Conservation (phyloP, 202 grass and related monocot genomes). For the Tripidium arundinaceum region DNA sequence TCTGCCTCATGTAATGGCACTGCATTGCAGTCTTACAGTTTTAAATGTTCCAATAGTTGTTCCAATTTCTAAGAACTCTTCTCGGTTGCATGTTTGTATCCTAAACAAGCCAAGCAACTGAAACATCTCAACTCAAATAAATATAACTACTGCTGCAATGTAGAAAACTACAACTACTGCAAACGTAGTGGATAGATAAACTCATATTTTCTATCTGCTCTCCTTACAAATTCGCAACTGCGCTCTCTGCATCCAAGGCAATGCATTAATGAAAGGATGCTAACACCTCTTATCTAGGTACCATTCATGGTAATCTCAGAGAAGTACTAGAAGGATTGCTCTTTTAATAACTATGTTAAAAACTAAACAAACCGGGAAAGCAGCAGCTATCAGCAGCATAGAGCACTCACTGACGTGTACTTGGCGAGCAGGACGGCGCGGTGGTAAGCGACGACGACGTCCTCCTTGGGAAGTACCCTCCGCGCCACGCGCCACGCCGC, state of each 20-base stretch:
- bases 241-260: not conserved
- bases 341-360: not conserved
- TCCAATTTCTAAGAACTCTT: not conserved
- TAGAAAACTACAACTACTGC: not conserved
- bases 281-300: not conserved
- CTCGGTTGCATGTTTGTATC: not conserved
- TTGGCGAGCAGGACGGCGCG: constrained; percentile 89
- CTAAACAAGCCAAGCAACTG: not conserved
- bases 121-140: not conserved
- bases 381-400: not conserved
- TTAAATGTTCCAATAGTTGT: not conserved
- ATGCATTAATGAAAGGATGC: not conserved
- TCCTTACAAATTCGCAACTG: not conserved
- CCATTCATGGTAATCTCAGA: not conserved
- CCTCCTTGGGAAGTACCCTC: constrained; percentile 68
- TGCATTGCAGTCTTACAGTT: not conserved
- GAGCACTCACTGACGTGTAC: constrained; percentile 70
- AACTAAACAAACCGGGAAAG: not conserved
- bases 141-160: not conserved
- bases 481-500: constrained; percentile 82
- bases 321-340: not conserved
- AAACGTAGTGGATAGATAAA: not conserved
- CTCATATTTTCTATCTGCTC: not conserved
- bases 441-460: constrained; percentile 78
- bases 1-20: not conserved